These are phyloP conservation scores for Eucalyptus regnans DNA, from an alignment of 345 rosid genomes.

Conservation along the genomic window DNA sequence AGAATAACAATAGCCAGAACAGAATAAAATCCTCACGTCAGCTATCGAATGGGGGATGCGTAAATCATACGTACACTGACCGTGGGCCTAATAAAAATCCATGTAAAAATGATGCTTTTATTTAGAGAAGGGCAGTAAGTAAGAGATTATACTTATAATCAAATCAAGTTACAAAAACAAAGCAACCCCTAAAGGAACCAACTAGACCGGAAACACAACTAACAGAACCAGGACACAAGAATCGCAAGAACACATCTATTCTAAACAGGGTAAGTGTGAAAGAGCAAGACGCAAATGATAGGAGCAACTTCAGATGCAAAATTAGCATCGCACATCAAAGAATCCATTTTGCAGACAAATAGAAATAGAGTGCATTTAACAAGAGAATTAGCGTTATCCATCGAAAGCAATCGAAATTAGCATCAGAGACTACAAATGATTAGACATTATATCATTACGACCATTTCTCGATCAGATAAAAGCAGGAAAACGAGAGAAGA, in stretches of 20 bases:
- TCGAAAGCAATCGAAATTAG: background rate
- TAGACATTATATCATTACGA: background rate
- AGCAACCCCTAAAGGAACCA: background rate
- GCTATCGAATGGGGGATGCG: background rate
- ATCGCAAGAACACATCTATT: background rate
- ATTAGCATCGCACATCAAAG: background rate
- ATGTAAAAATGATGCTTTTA: background rate
- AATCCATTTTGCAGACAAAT: background rate
- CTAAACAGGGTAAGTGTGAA: background rate
- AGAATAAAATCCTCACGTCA: background rate
- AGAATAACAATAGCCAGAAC: background rate
- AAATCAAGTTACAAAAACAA: background rate
- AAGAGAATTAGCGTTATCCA: background rate
- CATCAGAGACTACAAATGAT: background rate
- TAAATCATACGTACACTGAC: background rate
- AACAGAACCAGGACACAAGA: background rate
- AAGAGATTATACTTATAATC: background rate
- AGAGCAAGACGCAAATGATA: background rate
- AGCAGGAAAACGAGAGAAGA: background rate
- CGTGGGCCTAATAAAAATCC: background rate
- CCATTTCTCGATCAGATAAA: background rate
- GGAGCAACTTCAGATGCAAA: background rate
- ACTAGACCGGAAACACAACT: background rate
- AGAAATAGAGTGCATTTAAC: background rate
- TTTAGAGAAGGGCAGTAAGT: background rate